A percentile compares a stretch with the other conserved stretches of the same genome.
phyloP scores from a whole-genome alignment of 495 filamentous ascomycete species.

The Hypoxylon lienhwacheense region DNA sequence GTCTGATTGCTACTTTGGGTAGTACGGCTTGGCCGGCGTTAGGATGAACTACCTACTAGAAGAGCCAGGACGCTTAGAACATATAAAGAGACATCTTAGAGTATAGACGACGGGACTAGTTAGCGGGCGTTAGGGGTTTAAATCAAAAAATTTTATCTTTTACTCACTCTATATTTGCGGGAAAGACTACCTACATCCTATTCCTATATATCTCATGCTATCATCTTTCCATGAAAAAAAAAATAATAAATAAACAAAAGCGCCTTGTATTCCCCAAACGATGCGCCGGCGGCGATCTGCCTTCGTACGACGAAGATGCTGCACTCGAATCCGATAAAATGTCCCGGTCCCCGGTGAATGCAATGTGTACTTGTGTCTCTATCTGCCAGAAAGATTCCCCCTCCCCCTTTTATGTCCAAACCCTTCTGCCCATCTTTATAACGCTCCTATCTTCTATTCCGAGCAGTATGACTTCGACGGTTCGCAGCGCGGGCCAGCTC shows the following conservation, averaged over 20 bases:
- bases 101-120: too few species aligned
- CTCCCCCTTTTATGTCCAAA: constrained; percentile 1
- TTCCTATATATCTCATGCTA: too few species aligned
- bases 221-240: background rate
- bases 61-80: background rate
- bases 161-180: too few species aligned
- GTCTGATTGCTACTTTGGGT: constrained; percentile 7
- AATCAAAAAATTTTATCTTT: background rate
- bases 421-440: too few species aligned
- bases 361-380: constrained; percentile 3
- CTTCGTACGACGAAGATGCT: background rate
- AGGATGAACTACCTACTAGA: background rate
- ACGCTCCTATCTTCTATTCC: too few species aligned
- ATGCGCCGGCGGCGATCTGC: constrained; percentile 16
- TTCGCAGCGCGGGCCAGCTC: too few species aligned
- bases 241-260: too few species aligned
- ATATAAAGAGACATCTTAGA: too few species aligned
- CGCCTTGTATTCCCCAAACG: background rate
- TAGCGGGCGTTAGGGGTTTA: too few species aligned
- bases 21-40: background rate
- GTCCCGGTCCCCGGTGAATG: background rate
- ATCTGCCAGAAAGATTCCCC: background rate
- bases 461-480: too few species aligned
- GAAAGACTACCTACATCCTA: too few species aligned
- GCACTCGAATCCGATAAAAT: background rate